phyloP scores from a whole-genome alignment of 1,284 basidiomycete genomes.

The Tetrapyrgos nigripes region DNA sequence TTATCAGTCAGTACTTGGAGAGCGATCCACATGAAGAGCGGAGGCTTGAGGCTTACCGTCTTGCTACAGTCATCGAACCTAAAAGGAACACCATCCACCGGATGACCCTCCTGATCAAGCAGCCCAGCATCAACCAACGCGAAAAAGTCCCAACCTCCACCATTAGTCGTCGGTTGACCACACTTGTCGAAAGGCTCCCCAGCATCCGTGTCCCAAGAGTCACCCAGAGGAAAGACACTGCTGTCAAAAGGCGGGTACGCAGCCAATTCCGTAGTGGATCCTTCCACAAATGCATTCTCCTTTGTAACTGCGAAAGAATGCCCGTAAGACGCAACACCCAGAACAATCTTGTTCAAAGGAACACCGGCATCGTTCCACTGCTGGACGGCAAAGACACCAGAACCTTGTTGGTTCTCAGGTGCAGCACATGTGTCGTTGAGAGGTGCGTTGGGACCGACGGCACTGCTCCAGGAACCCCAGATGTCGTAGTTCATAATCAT shows the following conservation, averaged over 20 bases:
- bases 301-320: constrained; percentile 61
- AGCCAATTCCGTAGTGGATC: constrained; percentile 39
- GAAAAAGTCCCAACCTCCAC: constrained; percentile 50
- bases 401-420: constrained; percentile 66
- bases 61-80: constrained; percentile 57
- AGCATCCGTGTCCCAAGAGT: constrained; percentile 54
- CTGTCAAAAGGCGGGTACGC: constrained; percentile 59
- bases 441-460: constrained; percentile 81
- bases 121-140: constrained; percentile 51
- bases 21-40: constrained; percentile 68
- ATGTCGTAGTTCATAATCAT: constrained; percentile 77
- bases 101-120: constrained; percentile 48
- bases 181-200: constrained; percentile 47
- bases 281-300: constrained; percentile 37
- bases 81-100: constrained; percentile 45
- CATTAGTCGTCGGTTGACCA: constrained; percentile 38
- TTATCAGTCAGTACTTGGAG: constrained; percentile 76
- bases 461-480: constrained; percentile 36
- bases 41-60: constrained; percentile 70
- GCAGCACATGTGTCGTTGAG: constrained; percentile 78
- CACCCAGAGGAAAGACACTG: constrained; percentile 53
- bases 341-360: constrained; percentile 74
- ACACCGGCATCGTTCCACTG: constrained; percentile 79
- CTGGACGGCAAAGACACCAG: constrained; percentile 73
- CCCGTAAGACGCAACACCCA: constrained; percentile 83